Evolutionary conservation across 2,329 filamentous ascomycete genomes (phyloP), one percentile per base, ranked within the genome.

Genomic region (Macroventuria anomochaeta): DNA sequence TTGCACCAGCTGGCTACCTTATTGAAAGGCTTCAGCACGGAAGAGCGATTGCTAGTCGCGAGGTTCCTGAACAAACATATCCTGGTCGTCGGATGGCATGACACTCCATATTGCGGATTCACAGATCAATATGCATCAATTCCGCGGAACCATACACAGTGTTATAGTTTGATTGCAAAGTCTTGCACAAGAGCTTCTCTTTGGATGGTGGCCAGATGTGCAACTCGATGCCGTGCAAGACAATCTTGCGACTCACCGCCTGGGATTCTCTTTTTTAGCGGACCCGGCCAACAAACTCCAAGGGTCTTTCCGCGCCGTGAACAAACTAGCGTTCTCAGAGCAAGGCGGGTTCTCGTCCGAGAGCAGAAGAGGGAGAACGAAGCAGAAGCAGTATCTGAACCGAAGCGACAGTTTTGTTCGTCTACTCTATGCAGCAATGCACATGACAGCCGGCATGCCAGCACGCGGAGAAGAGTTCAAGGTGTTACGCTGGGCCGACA

Each of bases 231-330:
- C 7, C 7, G 5, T 51, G 13, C 31, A 47, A 7, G 47, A 55
- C 34, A 29, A 56, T 52, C 52, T 50, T 46, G 37, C 42, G n/a
- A 55, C 25, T 18, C 15, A 55, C 31, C 41, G 41, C 29, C 53
- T 12, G 25, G 38, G 43, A n/a, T 54, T 39, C 25, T 54, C 32
- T 12, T 54, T 54, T 36, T 32, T 48, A 42, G 31, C 31, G 31
- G 17, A 54, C 17, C 43, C 43, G 15, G 38, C 31, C n/a, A 54
- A 54, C 37, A 48, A 54, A 26, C 39, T 49, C 18, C 32, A 53
- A 18, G 20, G 49, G 7, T 25, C 38, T 44, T 48, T 48, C 36
- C 26, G 41, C 10, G 29, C 41, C 36, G n/a, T 46, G 21, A 41
- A 40, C 21, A 46, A 20, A 46, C 37, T 46, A 10, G 41, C 34